phyloP scores from a whole-genome alignment of 2,329 filamentous ascomycete genomes.

The Tothia fuscella region DNA sequence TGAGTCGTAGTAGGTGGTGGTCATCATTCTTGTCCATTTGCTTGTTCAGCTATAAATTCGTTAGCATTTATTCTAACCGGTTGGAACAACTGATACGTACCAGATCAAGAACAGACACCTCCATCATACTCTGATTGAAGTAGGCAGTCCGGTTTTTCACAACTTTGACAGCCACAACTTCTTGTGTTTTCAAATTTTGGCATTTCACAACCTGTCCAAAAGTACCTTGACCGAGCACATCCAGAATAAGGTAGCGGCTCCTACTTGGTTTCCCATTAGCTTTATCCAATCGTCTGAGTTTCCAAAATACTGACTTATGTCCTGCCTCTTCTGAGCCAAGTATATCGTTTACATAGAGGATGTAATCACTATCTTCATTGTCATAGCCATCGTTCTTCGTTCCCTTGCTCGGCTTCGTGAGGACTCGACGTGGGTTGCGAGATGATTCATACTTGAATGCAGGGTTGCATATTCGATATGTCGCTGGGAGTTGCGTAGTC shows the following conservation, averaged over 20 bases:
- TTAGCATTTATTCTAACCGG: conserved; percentile 25
- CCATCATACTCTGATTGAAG: conserved; percentile 99
- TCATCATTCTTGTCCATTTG: conserved; percentile 99
- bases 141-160: conserved; percentile 99
- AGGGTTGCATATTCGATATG: conserved; percentile 96
- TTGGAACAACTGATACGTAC: conserved; percentile 46
- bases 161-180: conserved; percentile 97
- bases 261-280: conserved; percentile 30
- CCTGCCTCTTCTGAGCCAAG: conserved; percentile 94
- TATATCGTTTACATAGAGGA: conserved; percentile 98
- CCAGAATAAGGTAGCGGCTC: conserved; percentile 94
- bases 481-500: conserved; percentile 83
- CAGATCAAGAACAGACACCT: conserved; percentile 93
- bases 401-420: conserved; percentile 97
- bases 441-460: conserved; percentile 98
- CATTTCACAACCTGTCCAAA: conserved; percentile 99
- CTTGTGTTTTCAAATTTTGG: conserved; percentile 94
- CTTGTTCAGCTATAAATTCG: conserved; percentile 95
- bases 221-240: conserved; percentile 92
- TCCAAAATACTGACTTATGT: too few species aligned
- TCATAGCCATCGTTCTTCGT: conserved; percentile 98
- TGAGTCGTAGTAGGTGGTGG: conserved; percentile 84
- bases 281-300: conserved; percentile 20
- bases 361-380: conserved; percentile 98
- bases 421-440: conserved; percentile 82